A percentile compares a stretch with the other conserved stretches of the same genome.
phyloP scores from a whole-genome alignment of 139 green algal species.

The Chlorella sp. region DNA sequence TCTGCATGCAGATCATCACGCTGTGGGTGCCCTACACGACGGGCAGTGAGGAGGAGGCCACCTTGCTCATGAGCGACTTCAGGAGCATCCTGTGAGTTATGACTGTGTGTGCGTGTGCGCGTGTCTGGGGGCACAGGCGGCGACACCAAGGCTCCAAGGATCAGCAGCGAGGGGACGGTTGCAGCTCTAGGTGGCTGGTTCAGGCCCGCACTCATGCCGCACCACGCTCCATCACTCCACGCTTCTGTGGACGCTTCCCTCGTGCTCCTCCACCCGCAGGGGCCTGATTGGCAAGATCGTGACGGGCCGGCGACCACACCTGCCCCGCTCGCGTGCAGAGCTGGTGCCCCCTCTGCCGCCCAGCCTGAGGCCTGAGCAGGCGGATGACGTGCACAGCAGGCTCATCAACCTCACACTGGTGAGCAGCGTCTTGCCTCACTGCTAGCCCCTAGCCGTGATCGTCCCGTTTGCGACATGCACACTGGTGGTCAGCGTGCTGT shows the following conservation, averaged over 20 bases:
- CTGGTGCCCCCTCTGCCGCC: not conserved
- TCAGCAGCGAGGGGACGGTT: too few species aligned
- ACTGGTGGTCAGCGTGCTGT: not conserved
- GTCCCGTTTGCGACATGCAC: too few species aligned
- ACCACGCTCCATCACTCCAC: not conserved
- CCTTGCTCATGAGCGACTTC: not conserved
- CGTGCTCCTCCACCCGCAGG: not conserved
- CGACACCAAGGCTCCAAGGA: too few species aligned
- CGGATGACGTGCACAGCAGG: not conserved
- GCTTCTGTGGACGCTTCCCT: not conserved
- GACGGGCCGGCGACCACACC: not conserved
- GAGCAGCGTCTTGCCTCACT: not conserved
- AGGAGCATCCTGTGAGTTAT: not conserved
- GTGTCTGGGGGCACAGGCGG: not conserved
- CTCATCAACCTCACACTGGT: not conserved
- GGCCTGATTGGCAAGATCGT: conserved; percentile 2
- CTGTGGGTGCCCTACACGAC: conserved; percentile 24
- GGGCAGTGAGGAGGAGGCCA: conserved; percentile 5
- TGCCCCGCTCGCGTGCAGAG: not conserved
- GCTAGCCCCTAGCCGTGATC: too few species aligned
- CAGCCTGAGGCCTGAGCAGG: not conserved
- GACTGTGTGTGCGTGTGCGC: not conserved
- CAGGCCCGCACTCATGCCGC: not conserved
- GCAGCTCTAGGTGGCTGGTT: too few species aligned
- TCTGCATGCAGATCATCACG: conserved; percentile 29